Evolutionary conservation across 2,329 filamentous ascomycete genomes (phyloP), one percentile per base, ranked within the genome.

Genomic region (Beauveria australis): DNA sequence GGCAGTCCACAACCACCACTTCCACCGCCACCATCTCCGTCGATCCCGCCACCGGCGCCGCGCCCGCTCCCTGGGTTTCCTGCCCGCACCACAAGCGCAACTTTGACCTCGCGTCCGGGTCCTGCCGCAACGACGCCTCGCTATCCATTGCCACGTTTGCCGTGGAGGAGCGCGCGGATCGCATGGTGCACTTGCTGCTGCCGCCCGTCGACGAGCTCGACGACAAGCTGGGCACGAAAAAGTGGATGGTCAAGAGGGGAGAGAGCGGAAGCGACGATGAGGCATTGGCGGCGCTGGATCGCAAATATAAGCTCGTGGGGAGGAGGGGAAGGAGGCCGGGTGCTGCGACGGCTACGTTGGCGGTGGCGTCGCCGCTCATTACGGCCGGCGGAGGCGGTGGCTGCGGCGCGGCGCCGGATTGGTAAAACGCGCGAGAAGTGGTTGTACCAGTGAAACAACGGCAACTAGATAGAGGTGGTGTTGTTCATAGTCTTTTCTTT

Each of bases 51-150:
- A 68, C 75, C 63, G 63, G 65, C 53, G 59, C 64, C 53, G 49
- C 57, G 10, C 49, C 65, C 37, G 65, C 70, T 10, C 86, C 92
- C n/a, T 96, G 89, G 87, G 84, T 96, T 19, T 91, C 87, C 1
- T 96, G 91, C 69, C 92, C 92, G 0, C 86, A 88, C 73, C 92
- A 96, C 78, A 96, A 96, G 78, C 86, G 91, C 66, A 96, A 96
- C 76, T 96, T 89, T 72, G 85, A 91, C 69, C 84, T 96, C 48
- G 80, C 79, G 44, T 81, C 83, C 0, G 91, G 91, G 1, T 79
- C 82, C 19, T 95, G 92, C 74, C 83, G 81, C 57, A 93, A 88
- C 70, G 91, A 96, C 72, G 79, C 82, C 40, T 79, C 79, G 22
- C 80, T 94, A 64, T 91, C 87, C 66, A 92, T 96, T 67, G 91